Evolutionary conservation across 2,329 filamentous ascomycete species (phyloP), one percentile per base, ranked within the genome.

Genomic region (Diaporthe ilicicola): DNA sequence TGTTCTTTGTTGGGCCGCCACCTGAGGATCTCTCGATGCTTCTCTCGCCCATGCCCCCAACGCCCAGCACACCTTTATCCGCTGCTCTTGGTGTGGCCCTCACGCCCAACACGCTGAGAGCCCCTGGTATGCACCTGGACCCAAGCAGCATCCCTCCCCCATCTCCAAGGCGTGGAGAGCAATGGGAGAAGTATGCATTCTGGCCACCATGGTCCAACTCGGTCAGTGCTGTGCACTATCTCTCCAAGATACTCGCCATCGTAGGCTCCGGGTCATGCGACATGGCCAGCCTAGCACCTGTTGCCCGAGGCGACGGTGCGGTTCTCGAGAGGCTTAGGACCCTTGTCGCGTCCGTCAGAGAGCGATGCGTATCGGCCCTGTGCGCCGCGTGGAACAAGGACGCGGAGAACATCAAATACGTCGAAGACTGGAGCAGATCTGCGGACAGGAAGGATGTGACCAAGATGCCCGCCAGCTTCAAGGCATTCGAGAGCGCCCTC

Each of bases 161-260:
- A 1, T 94, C 93, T 0, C 93, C 94, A 0, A 93, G 88, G 75
- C 89, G 89, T 54, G 95, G 95, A 7, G 94, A 97, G 76, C 84
- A 91, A 0, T 98, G 94, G 94, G 96, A 98, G 78, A 92, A 95
- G 82, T 90, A 96, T 80, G 95, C 95, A 0, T 99, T 98, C 81
- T 98, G 95, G 95, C 95, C 95, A 4, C 96, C 95, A 0, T 92
- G 93, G 82, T 93, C 94, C 2, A 98, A 98, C 78, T 95, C 95
- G 0, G 84, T 98, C 29, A 97, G 94, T 71, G 95, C 93, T n/a
- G 93, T 95, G 1, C 90, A 97, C 79, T 98, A 97, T 77, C 87
- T 99, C 6, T 91, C 93, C 64, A 94, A 93, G 79, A 92, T 96
- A 79, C 85, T 98, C 27, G 86, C 91, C 0, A 85, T 98, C 3